Conservation (phyloP, 2,329 filamentous ascomycete species). For the Pseudonectria foliicola region DNA sequence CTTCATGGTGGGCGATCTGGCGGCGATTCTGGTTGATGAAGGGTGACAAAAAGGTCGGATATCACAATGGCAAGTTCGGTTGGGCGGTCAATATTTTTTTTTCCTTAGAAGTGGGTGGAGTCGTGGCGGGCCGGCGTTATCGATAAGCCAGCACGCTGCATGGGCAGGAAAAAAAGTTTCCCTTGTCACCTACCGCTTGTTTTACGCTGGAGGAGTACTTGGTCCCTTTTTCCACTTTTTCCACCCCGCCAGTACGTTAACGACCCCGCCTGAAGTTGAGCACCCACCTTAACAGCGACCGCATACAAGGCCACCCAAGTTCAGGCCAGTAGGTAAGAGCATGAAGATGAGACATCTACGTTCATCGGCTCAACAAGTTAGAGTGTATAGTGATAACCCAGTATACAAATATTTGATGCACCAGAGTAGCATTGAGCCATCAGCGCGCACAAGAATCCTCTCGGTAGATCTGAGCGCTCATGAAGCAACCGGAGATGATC, state of each 20-base stretch:
- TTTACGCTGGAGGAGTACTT: constrained; percentile 1
- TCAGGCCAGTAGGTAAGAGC: too few relatives aligned
- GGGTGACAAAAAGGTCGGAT: constrained; percentile 12
- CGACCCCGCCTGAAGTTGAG: not conserved
- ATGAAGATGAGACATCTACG: too few relatives aligned
- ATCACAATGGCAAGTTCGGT: constrained; percentile 17
- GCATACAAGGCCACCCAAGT: too few relatives aligned
- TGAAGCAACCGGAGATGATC: too few relatives aligned
- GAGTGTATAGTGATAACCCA: too few relatives aligned
- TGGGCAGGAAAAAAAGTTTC: constrained; percentile 1
- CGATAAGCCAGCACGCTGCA: constrained; percentile 13
- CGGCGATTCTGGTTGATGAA: constrained; percentile 4
- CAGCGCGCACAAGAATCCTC: too few relatives aligned
- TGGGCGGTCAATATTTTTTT: constrained; percentile 29
- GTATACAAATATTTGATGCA: too few relatives aligned
- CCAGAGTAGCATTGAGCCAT: too few relatives aligned
- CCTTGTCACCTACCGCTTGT: constrained; percentile 6
- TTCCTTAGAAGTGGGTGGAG: constrained; percentile 18
- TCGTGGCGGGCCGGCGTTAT: constrained; percentile 14
- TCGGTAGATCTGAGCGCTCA: too few relatives aligned
- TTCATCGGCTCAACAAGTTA: too few relatives aligned
- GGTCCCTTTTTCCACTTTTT: constrained; percentile 2
- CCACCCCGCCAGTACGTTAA: constrained; percentile 12
- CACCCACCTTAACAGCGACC: too few relatives aligned
- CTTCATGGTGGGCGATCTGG: constrained; percentile 43